phyloP scores from a whole-genome alignment of 371 early-diverging fungal genomes.

The Mucor ambiguus region DNA sequence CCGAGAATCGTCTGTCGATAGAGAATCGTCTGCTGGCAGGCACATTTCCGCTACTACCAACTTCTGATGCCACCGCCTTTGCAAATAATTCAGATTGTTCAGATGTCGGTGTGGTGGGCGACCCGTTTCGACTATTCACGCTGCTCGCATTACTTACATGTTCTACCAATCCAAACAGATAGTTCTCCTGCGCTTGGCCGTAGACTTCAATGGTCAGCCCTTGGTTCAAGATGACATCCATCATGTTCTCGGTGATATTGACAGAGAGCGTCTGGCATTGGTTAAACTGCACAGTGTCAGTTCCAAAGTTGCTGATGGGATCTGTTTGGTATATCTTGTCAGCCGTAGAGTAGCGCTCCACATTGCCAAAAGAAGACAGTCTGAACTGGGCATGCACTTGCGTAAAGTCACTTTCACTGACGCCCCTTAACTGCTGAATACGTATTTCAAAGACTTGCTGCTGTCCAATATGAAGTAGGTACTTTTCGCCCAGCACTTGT shows the following conservation, averaged over 20 bases:
- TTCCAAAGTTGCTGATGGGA: slow-evolving; percentile 57
- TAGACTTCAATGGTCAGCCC: slow-evolving; percentile 62
- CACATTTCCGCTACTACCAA: neutral
- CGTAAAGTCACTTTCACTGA: slow-evolving; percentile 64
- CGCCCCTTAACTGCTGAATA: slow-evolving; percentile 62
- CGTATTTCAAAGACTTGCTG: slow-evolving; percentile 72
- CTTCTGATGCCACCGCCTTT: slow-evolving; percentile 5
- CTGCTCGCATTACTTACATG: slow-evolving; percentile 9
- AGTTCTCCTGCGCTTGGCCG: slow-evolving; percentile 52
- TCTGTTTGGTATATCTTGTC: slow-evolving; percentile 72
- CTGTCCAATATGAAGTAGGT: slow-evolving; percentile 47
- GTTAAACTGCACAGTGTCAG: slow-evolving; percentile 54
- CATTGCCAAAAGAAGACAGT: slow-evolving; percentile 59
- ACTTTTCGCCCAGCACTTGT: slow-evolving; percentile 14
- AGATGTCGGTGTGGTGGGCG: slow-evolving; percentile 7
- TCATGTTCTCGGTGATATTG: slow-evolving; percentile 44
- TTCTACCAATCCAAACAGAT: slow-evolving; percentile 22
- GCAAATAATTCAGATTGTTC: slow-evolving; percentile 14
- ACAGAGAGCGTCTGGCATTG: slow-evolving; percentile 65
- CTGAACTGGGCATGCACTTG: slow-evolving; percentile 81
- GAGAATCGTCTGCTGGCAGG: slow-evolving; percentile 18
- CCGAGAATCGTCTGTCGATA: slow-evolving; percentile 20
- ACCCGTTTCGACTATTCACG: slow-evolving; percentile 8
- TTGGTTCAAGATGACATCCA: slow-evolving; percentile 50
- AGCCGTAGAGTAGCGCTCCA: slow-evolving; percentile 32